Conservation (phyloP, 2,329 filamentous ascomycete species). For the Trichophyton mentagrophytes region DNA sequence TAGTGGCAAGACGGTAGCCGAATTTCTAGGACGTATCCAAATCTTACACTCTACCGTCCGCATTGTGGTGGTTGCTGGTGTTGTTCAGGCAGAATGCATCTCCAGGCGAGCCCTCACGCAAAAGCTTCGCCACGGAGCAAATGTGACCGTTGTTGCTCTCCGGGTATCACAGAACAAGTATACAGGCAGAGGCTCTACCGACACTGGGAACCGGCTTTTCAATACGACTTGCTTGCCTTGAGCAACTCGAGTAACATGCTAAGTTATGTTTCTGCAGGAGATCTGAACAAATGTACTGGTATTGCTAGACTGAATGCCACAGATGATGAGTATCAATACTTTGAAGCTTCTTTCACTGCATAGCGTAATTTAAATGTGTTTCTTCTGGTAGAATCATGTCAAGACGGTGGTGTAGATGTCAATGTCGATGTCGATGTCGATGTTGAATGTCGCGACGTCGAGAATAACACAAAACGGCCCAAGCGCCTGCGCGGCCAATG, state of each 20-base stretch:
- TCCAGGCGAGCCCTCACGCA: conserved; percentile 12
- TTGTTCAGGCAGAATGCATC: conserved; percentile 37
- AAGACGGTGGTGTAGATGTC: no score
- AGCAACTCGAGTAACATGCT: no score
- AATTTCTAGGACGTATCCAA: conserved; percentile 40
- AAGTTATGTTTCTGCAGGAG: no score
- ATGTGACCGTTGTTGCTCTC: conserved; percentile 39
- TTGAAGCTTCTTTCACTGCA: no score
- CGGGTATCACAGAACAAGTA: conserved; percentile 46
- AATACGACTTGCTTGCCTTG: conserved; percentile 6
- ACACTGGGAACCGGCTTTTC: conserved; percentile 49
- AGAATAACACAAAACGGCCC: no score
- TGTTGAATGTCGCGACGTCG: background rate
- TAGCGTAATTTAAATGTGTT: no score
- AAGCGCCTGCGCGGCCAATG: no score
- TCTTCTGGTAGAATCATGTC: no score
- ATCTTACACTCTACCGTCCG: conserved; percentile 25
- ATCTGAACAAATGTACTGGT: no score
- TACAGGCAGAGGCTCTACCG: conserved; percentile 39
- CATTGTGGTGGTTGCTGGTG: conserved; percentile 45
- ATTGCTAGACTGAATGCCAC: no score
- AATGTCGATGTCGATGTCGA: background rate
- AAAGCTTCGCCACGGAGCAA: conserved; percentile 15
- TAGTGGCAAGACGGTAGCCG: conserved; percentile 38
- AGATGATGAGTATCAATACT: no score